Evolutionary conservation across 2,329 filamentous ascomycete species (phyloP).

Genomic region (Aspergillus felis): DNA sequence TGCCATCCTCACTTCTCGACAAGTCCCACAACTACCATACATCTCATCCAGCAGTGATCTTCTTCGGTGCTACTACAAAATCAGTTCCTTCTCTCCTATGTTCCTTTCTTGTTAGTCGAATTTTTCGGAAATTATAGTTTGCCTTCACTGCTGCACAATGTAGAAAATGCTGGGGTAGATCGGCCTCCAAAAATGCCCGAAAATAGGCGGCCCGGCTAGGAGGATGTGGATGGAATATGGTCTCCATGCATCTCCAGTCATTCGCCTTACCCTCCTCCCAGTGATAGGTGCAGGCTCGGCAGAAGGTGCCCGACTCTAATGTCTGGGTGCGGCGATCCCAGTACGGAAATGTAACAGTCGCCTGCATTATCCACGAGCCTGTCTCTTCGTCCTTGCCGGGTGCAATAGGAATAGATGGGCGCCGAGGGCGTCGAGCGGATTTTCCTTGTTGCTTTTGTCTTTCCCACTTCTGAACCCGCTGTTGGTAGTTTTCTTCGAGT

Average conservation of each 20-base stretch:
- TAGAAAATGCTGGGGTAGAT: slow-evolving; percentile 1
- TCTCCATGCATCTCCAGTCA: not conserved
- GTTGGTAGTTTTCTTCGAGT: not conserved
- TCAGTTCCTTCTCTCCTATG: not conserved
- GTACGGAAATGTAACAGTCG: slow-evolving; percentile 5
- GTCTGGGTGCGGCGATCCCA: slow-evolving; percentile 4
- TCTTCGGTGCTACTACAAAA: not conserved
- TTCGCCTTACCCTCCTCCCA: not conserved
- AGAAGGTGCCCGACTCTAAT: slow-evolving; percentile 6
- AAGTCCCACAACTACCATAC: not conserved
- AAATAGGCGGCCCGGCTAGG: not conserved
- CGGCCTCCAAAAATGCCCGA: slow-evolving; percentile 1
- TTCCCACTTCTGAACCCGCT: not conserved
- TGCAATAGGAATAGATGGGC: not conserved
- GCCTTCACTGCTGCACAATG: not conserved
- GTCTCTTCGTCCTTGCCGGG: not conserved
- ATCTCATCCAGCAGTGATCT: not conserved
- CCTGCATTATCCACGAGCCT: slow-evolving; percentile 1
- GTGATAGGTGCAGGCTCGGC: slow-evolving; percentile 8
- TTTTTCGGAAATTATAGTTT: not conserved
- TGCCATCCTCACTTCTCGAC: not conserved
- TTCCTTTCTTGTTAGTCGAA: not conserved
- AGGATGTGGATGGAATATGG: not conserved
- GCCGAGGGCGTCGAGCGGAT: not conserved
- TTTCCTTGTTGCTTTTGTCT: not conserved